Base-by-base conservation (phyloP, 306 rosid genomes). In the Quercus mongolica region DNA sequence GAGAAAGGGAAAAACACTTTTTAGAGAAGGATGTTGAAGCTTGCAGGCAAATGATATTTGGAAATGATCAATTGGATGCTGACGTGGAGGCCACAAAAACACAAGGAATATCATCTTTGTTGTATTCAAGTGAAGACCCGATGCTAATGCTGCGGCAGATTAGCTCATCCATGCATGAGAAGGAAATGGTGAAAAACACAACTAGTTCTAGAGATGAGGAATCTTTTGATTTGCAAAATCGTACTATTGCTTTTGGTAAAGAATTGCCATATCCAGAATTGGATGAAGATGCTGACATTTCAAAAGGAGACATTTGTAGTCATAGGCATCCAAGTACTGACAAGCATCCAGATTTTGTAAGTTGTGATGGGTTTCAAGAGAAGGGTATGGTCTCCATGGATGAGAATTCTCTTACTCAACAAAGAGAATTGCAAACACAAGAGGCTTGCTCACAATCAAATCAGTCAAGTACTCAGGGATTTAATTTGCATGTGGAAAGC, bases 1-100 rank as follows among this genome's bases (percentile, higher is more conserved):
- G 91, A 77, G 89, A 86, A 72, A 86, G 85, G 78, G 91, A 88
- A 82, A 73, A 79, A 62, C 86, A 88, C 73, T 88, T 85, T 79
- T 72, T 88, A 79, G 88, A 74, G 80, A 88, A 83, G 46, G 85
- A 85, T 59, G 71, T 83, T 68, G 89, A 86, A 61, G 83, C 83
- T 3, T 86, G 76, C 56, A 75, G 82, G 74, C 79, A 76, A 79
- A 76, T 82, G 64, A n/a, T 88, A 8, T 76, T 79, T 56, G 86
- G 72, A 21, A 56, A 73, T 62, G 87, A 69, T 55, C 83, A 73
- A 52, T 71, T 49, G 31, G 82, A 71, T 82, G 84, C 55, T 75
- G 85, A 74, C 57, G 69, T 76, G 46, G 81, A 69, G 69, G 59
- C 80, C 69, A 63, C 78, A 46, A 74, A 62, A 2, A 30, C 18